Base-by-base conservation (phyloP, 1,139 yeast species). In the Pneumocystis murina region DNA sequence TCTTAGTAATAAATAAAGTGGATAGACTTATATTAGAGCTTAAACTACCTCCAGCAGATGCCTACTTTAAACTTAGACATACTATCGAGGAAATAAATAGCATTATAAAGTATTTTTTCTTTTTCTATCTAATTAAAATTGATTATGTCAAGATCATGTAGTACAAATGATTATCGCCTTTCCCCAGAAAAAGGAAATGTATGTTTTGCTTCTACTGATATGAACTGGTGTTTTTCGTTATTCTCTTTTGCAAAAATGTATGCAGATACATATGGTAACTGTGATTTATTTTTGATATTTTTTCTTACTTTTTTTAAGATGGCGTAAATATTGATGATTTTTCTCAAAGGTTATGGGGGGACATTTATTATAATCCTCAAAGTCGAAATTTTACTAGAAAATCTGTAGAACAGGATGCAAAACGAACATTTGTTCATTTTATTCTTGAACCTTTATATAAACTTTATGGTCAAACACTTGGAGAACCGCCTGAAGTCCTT, bases 391-490 rank as follows among this genome's bases (percentile, higher is more conserved):
- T 89, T 69, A 73, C 80, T 0, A 72, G 73, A 0, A 72, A 73
- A 54, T 74, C 79, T 0, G 67, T 71, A 3, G 73, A 72, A 6
- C 66, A 70, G 1, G 72, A 70, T 60, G 65, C 72, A 1, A 72
- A 77, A 30, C 75, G 89, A 64, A 75, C 91, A 0, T 91, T 91
- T 72, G 80, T 83, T 16, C 79, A 81, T 65, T 86, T 90, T 68
- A 78, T 92, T 10, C 75, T 90, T 20, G 84, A 82, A 24, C 98
- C 98, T 0, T 70, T 94, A 6, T 92, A 91, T 75, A 91, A 92
- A 71, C 72, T 91, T 4, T 76, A 85, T 61, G 36, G 60, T 24
- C 63, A 66, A 60, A 63, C 87, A 0, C 70, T 92, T 12, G 82
- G 90, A 0, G 76, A 81, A 48, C 82, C 82, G 39, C 74, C 80